Evolutionary conservation across 495 filamentous ascomycete species (phyloP).

Genomic region (Penicillium steckii): DNA sequence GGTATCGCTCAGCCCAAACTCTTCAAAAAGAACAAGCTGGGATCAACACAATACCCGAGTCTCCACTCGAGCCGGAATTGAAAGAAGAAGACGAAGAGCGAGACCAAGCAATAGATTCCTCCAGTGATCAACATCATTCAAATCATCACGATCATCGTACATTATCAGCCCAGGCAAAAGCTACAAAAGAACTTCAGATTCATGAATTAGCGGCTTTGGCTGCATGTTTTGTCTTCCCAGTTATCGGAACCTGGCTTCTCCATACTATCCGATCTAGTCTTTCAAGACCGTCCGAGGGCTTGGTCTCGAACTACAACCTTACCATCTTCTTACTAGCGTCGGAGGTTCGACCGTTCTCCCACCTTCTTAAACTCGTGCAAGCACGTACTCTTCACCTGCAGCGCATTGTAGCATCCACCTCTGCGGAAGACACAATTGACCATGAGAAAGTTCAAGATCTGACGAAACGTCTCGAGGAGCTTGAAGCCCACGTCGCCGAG

Average conservation of each 20-base stretch:
- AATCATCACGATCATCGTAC: constrained; percentile 1
- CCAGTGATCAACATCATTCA: neutral
- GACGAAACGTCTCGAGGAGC: constrained; percentile 60
- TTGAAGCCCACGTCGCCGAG: constrained; percentile 61
- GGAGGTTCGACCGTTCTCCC: constrained; percentile 76
- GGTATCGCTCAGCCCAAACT: constrained; percentile 81
- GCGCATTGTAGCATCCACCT: constrained; percentile 57
- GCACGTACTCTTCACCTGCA: constrained; percentile 82
- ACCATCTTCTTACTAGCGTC: constrained; percentile 91
- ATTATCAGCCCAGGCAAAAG: constrained; percentile 21
- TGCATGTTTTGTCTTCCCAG: constrained; percentile 76
- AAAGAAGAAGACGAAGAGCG: constrained; percentile 30
- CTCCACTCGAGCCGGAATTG: constrained; percentile 31
- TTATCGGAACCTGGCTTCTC: constrained; percentile 75
- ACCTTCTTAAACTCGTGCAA: constrained; percentile 77
- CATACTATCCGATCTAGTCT: constrained; percentile 73
- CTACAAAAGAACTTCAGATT: constrained; percentile 63
- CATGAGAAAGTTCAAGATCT: constrained; percentile 55
- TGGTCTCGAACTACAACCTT: constrained; percentile 89
- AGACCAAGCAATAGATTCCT: constrained; percentile 8
- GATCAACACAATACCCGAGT: constrained; percentile 43
- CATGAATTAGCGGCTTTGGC: constrained; percentile 74
- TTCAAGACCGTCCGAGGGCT: constrained; percentile 76
- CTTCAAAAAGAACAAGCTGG: constrained; percentile 49
- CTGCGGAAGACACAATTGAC: constrained; percentile 37